Evolutionary conservation across 108 stramenopile genomes (phyloP), one percentile per base, ranked within the genome.

Genomic region (Skeletonema potamos): DNA sequence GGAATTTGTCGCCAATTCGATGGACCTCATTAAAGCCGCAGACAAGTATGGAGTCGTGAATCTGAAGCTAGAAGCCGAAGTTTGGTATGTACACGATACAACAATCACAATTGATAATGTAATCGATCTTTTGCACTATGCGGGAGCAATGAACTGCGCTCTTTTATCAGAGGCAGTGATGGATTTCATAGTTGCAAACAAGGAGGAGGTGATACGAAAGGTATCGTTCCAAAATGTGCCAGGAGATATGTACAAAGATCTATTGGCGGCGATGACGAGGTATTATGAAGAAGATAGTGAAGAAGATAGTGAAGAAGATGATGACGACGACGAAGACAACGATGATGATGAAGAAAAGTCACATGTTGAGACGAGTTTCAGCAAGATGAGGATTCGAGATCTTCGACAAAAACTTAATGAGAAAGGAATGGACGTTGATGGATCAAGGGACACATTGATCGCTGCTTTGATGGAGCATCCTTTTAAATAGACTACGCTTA

Each of bases 181-280:
- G 61, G 70, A 70, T 26, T 63, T 51, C 46, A 43, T 70, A 27
- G 70, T 63, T 39, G 43, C 46, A 32, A 39, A 70, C 17, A 44
- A 44, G 10, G 26, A 17, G 17, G 55, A 57, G 4, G 55, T 44
- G 11, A 44, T 44, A 13, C 12, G 13, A 11, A 44, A 44, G 12
- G 43, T 44, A 12, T 44, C 43, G 43, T 44, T 44, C 43, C 15
- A 56, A 13, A n/a, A 56, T 27, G 55, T 56, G 9, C 55, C 55
- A 11, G 55, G 55, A 56, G 11, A 26, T 2, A 11, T 56, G 13
- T 26, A 10, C 55, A 56, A 17, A n/a, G 55, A 56, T 27, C n/a
- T 56, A 2, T 27, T 56, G 17, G 15, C 55, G 1, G 55, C 55
- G 13, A 12, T 56, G 55, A 13, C 24, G 1, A 56, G 55, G 13